Conservation (phyloP, 345 rosid species). For the Populus davidiana region DNA sequence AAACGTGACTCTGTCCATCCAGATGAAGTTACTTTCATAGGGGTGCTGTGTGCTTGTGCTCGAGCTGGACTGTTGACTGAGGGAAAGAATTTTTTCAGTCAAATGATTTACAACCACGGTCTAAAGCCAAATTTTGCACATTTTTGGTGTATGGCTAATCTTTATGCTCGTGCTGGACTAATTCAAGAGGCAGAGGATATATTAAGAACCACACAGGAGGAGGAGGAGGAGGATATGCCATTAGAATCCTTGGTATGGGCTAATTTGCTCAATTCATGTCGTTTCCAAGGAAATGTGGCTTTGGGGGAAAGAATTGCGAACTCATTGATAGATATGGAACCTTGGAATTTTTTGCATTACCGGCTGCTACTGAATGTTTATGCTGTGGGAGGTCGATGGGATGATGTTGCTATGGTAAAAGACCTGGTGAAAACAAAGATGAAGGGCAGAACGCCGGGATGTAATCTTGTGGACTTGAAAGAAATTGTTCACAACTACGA, state of each 20-base stretch:
- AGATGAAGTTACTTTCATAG: constrained; percentile 55
- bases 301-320: constrained; percentile 53
- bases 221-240: constrained; percentile 26
- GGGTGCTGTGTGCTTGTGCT: constrained; percentile 63
- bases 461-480: constrained; percentile 61
- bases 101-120: constrained; percentile 44
- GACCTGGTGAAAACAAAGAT: constrained; percentile 39
- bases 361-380: constrained; percentile 58
- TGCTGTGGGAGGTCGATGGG: constrained; percentile 55
- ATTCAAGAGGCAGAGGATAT: constrained; percentile 47
- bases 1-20: constrained; percentile 26
- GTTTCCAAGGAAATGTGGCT: constrained; percentile 43
- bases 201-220: constrained; percentile 40
- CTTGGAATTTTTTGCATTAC: constrained; percentile 49
- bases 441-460: constrained; percentile 47
- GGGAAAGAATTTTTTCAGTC: constrained; percentile 44
- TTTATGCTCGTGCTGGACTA: constrained; percentile 40
- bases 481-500: constrained; percentile 49
- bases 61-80: constrained; percentile 43
- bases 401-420: constrained; percentile 50
- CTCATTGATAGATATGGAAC: constrained; percentile 48
- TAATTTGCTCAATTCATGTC: constrained; percentile 45
- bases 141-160: constrained; percentile 78
- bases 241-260: constrained; percentile 49
- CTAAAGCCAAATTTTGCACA: constrained; percentile 73